phyloP scores from a whole-genome alignment of 2,329 filamentous ascomycete genomes.

The Elsinoe batatas region DNA sequence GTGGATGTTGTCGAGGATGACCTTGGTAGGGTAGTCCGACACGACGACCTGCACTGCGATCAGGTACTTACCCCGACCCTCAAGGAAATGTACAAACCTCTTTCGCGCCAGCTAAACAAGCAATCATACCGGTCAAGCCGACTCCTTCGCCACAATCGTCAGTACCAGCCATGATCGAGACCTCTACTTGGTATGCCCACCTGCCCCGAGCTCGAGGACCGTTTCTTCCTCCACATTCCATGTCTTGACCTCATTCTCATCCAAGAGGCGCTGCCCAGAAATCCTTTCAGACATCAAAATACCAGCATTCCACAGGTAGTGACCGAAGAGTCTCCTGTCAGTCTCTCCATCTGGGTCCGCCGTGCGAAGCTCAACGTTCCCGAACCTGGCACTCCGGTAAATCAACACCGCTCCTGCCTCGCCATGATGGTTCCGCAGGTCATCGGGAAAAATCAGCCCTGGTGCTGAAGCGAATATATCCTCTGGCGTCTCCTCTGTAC shows the following conservation, averaged over 20 bases:
- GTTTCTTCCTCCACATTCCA: constrained; percentile 42
- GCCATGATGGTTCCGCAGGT: constrained; percentile 57
- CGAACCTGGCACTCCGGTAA: constrained; percentile 37
- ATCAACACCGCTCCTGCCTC: constrained; percentile 49
- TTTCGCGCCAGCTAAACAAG: constrained; percentile 35
- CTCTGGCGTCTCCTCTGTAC: constrained; percentile 14
- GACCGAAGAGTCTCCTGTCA: constrained; percentile 54
- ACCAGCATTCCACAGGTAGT: constrained; percentile 63
- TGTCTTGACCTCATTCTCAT: constrained; percentile 23
- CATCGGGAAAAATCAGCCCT: constrained; percentile 57
- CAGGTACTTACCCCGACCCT: neutral
- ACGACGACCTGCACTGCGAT: constrained; percentile 39
- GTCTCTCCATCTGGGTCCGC: constrained; percentile 42
- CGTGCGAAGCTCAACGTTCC: constrained; percentile 32
- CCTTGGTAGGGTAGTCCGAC: constrained; percentile 57
- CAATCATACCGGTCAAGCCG: constrained; percentile 39
- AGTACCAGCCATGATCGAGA: constrained; percentile 16
- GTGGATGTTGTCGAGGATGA: constrained; percentile 49
- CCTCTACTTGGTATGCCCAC: constrained; percentile 41
- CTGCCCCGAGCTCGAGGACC: constrained; percentile 58
- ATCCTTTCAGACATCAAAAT: constrained; percentile 38
- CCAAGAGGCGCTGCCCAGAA: constrained; percentile 23
- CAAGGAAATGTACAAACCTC: constrained; percentile 24
- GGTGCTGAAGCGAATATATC: constrained; percentile 52
- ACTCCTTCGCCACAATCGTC: constrained; percentile 28